Conservation (phyloP, 108 stramenopile species). For the Epithemia pelagica region DNA sequence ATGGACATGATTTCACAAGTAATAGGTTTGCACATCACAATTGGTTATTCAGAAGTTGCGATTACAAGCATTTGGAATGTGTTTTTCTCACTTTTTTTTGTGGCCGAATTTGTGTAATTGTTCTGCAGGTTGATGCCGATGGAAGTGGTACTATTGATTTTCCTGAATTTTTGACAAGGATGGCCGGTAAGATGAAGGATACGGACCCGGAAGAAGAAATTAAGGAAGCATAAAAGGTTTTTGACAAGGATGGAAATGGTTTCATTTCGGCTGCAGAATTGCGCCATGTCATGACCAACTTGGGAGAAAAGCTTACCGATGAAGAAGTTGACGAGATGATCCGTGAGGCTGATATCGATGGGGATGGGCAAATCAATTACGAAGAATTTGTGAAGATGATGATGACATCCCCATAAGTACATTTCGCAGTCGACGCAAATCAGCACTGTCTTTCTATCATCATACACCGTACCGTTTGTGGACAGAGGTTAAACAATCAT, state of each 20-base stretch:
- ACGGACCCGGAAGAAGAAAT: slow-evolving; percentile 99
- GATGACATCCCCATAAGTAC: slow-evolving; percentile 97
- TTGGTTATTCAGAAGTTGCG: neutral
- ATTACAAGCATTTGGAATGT: neutral
- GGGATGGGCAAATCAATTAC: slow-evolving; percentile 99
- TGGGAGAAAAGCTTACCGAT: slow-evolving; percentile 99
- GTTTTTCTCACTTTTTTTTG: neutral
- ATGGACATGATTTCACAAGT: slow-evolving; percentile 99
- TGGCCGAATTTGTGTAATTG: neutral
- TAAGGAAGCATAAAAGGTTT: slow-evolving; percentile 98
- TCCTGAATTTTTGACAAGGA: slow-evolving; percentile 99
- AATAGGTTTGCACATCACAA: too few species aligned
- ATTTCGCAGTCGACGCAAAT: too few species aligned
- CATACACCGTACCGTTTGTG: slow-evolving; percentile 2
- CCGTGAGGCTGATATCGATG: slow-evolving; percentile 99
- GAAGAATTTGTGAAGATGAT: slow-evolving; percentile 99
- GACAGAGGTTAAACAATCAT: too few species aligned
- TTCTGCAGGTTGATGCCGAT: slow-evolving; percentile 97
- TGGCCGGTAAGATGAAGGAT: slow-evolving; percentile 99
- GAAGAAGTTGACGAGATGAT: slow-evolving; percentile 99
- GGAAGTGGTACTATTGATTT: slow-evolving; percentile 99
- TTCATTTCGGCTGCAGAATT: slow-evolving; percentile 99
- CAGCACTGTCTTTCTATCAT: too few species aligned
- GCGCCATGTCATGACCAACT: slow-evolving; percentile 99
- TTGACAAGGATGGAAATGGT: slow-evolving; percentile 99